Conservation (phyloP, 2,329 filamentous ascomycete genomes). For the Metarhizium brunneum region DNA sequence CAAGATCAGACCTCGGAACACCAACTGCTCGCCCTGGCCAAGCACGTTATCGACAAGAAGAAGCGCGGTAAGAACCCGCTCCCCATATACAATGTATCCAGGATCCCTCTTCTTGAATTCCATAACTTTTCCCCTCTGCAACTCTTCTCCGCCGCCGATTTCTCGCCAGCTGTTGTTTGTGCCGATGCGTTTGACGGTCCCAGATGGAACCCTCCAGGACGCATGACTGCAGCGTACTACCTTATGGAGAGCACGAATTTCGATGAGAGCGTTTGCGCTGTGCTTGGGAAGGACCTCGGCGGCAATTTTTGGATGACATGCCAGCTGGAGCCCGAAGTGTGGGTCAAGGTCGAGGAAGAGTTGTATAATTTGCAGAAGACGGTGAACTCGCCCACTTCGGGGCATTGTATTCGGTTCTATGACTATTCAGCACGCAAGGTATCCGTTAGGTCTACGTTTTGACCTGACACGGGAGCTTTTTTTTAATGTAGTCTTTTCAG, state of each 20-base stretch:
- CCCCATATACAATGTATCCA: background rate
- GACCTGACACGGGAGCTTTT: background rate
- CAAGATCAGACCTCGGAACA: conserved; percentile 2
- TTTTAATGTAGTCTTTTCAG: background rate
- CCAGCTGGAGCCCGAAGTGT: conserved; percentile 6
- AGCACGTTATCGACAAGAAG: background rate
- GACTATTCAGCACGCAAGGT: background rate
- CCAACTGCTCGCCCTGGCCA: conserved; percentile 1
- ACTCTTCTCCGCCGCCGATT: conserved; percentile 5
- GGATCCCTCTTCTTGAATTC: background rate
- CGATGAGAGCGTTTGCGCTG: conserved; percentile 1
- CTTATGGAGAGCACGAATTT: background rate
- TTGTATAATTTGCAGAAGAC: conserved; percentile 7
- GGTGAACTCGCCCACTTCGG: conserved; percentile 5
- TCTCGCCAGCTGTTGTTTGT: conserved; percentile 4
- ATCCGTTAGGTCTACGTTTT: background rate
- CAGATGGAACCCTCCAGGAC: conserved; percentile 5
- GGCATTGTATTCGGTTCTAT: conserved; percentile 2
- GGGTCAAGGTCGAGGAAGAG: conserved; percentile 7
- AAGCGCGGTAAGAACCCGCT: background rate
- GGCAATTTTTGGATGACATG: conserved; percentile 8
- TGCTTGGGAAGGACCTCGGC: conserved; percentile 4
- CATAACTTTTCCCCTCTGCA: conserved; percentile 4
- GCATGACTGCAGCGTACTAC: conserved; percentile 3
- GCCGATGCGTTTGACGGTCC: background rate